Percentiles rank a stretch among this genome's conserved stretches.
Evolutionary conservation across 2,329 filamentous ascomycete genomes (phyloP).

Genomic region (Pestalotiopsis fici): DNA sequence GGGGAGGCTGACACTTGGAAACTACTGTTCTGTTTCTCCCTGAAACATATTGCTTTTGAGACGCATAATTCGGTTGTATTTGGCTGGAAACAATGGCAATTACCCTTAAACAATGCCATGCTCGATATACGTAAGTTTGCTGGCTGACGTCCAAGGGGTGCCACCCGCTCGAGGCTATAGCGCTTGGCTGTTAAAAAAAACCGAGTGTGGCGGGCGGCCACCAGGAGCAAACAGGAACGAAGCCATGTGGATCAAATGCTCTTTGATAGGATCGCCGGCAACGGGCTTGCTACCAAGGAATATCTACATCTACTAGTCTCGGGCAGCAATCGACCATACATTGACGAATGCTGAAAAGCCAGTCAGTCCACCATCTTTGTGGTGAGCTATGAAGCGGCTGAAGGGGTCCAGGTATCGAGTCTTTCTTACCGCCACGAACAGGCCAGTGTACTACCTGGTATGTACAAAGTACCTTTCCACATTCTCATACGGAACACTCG

Average conservation of each 20-base stretch:
- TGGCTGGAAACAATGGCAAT: slow-evolving; percentile 5
- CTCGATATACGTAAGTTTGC: neutral
- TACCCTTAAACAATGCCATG: neutral
- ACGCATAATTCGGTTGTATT: slow-evolving; percentile 7
- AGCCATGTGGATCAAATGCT: slow-evolving; percentile 28
- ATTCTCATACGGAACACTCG: too few relatives aligned
- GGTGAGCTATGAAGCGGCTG: too few relatives aligned
- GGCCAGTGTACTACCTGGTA: too few relatives aligned
- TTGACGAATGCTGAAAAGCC: neutral
- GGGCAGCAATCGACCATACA: neutral
- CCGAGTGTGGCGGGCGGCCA: slow-evolving; percentile 14
- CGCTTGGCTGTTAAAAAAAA: slow-evolving; percentile 18
- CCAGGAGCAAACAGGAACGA: slow-evolving; percentile 13
- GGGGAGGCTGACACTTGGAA: slow-evolving; percentile 7
- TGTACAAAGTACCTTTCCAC: too few relatives aligned
- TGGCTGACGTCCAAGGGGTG: neutral
- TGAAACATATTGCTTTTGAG: slow-evolving; percentile 10
- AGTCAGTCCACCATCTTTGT: too few relatives aligned
- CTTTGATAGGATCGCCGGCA: slow-evolving; percentile 32
- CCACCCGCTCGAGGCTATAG: slow-evolving; percentile 15
- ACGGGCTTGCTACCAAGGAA: neutral
- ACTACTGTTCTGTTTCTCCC: slow-evolving; percentile 4
- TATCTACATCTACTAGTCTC: neutral
- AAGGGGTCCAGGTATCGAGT: too few relatives aligned
- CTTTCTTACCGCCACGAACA: too few relatives aligned